Conservation (phyloP, 495 filamentous ascomycete species). For the Staphylotrichum longicolle region DNA sequence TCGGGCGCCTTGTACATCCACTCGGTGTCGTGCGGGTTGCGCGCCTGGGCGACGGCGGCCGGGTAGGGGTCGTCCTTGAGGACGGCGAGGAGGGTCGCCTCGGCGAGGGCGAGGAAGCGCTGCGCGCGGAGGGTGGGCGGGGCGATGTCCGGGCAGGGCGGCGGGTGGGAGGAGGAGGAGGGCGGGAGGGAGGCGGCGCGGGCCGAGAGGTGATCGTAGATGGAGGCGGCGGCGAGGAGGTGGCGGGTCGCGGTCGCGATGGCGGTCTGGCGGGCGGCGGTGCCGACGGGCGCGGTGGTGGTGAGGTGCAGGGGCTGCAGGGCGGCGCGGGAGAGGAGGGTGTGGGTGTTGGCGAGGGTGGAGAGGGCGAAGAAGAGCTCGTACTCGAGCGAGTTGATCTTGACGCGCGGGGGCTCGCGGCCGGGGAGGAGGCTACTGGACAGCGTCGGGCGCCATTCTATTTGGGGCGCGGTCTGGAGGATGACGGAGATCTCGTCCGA, state of each 20-base stretch:
- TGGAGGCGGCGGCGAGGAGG: conserved; percentile 74
- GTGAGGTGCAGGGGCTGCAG: conserved; percentile 53
- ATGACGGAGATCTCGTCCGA: conserved; percentile 65
- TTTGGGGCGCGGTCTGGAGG: conserved; percentile 45
- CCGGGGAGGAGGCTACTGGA: conserved; percentile 55
- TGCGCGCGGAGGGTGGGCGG: conserved; percentile 66
- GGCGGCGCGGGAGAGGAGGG: conserved; percentile 61
- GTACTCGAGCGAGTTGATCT: conserved; percentile 72
- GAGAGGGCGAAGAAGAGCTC: conserved; percentile 78
- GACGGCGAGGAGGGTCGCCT: conserved; percentile 86
- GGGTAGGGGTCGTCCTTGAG: conserved; percentile 93
- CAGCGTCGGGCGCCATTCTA: conserved; percentile 84
- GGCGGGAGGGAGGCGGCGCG: conserved; percentile 40
- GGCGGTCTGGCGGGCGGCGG: conserved; percentile 63
- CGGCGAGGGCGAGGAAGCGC: conserved; percentile 70
- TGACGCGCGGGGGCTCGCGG: conserved; percentile 58
- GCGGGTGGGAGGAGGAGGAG: conserved; percentile 16
- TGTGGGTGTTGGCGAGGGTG: conserved; percentile 71
- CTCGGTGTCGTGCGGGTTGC: conserved; percentile 76
- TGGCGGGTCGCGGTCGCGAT: conserved; percentile 73
- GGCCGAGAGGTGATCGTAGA: conserved; percentile 65
- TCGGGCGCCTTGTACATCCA: conserved; percentile 90
- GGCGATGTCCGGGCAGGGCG: conserved; percentile 60
- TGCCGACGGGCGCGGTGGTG: conserved; percentile 57
- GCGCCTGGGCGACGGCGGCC: conserved; percentile 66